Base-by-base conservation (phyloP, 1,284 basidiomycete genomes). In the Leccinum subrobustum region DNA sequence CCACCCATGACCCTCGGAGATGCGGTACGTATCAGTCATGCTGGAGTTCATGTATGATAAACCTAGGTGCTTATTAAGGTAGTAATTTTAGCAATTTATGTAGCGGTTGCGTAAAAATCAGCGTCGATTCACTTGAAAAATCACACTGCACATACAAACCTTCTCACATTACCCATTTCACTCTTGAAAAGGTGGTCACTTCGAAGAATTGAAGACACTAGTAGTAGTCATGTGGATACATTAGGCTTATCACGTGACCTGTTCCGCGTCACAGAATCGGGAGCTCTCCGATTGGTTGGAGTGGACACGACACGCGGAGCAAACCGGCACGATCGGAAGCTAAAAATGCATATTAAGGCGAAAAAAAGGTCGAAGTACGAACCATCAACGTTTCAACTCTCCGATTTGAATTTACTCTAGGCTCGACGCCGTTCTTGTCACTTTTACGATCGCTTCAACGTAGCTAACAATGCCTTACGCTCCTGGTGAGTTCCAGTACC, bases 321-420 rank as follows among this genome's bases (percentile, higher is more conserved):
- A 72, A 72, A 73, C 71, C 71, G 70, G 70, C 56, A 52, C 53
- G 63, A 62, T 71, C 72, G 71, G 73, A 14, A 53, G 23, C 54
- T 56, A 35, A 71, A 71, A 62, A 42, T 16, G 47, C 3, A 57
- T 62, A 69, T 61, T 51, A 68, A 50, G 20, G 52, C 50, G 35
- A 9, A 57, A 70, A 63, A 63, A 63, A 50, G 33, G 3, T 14
- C 5, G 18, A 29, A 57, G 16, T 16, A 42, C 9, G 52, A 42
- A 47, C 51, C 35, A 14, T 52, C 54, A 42, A 58, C 51, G 51
- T 52, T 52, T 37, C 60, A 56, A 37, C 61, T 53, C 44, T 52
- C 39, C 6, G 39, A 12, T 7, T 58, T 50, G 20, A 33, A 6
- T 55, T 23, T 60, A 56, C 56, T 58, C 50, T 29, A 55, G 60